These are phyloP conservation scores for Metschnikowia gelsemii DNA, from an alignment of 805 yeast genomes.

Conservation along the genomic window DNA sequence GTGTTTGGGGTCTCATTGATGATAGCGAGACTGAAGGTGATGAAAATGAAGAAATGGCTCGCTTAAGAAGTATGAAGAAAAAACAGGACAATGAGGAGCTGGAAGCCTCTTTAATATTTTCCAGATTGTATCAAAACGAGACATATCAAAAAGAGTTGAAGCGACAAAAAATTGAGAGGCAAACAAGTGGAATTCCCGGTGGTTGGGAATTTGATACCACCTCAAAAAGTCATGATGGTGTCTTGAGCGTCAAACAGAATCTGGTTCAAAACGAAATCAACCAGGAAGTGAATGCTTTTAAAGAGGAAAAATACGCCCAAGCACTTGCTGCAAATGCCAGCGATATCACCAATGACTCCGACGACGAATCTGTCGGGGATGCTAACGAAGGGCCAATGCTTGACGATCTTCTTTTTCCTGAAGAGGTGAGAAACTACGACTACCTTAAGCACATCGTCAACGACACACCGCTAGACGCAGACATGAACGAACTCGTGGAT, in stretches of 20 bases:
- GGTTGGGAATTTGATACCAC: conserved; percentile 30
- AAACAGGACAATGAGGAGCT: conserved; percentile 44
- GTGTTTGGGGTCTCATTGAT: conserved; percentile 87
- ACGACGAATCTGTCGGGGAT: conserved; percentile 17
- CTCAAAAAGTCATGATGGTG: conserved; percentile 13
- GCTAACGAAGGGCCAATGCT: conserved; percentile 16
- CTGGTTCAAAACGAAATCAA: conserved; percentile 34
- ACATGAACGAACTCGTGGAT: conserved; percentile 44
- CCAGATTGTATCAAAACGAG: conserved; percentile 32
- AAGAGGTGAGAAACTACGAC: conserved; percentile 25
- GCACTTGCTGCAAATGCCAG: conserved; percentile 29
- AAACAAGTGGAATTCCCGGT: conserved; percentile 38
- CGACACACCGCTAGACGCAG: conserved; percentile 29
- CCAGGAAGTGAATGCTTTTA: conserved; percentile 24
- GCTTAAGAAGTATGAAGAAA: conserved; percentile 36
- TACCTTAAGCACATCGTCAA: conserved; percentile 37
- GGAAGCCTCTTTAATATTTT: conserved; percentile 33
- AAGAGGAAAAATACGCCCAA: conserved; percentile 23
- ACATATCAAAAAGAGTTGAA: conserved; percentile 34
- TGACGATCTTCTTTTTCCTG: conserved; percentile 15
- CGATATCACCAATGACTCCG: conserved; percentile 34
- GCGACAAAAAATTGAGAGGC: conserved; percentile 31
- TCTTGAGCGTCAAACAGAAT: conserved; percentile 30
- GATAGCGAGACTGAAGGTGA: conserved; percentile 49
- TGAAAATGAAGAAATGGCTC: conserved; percentile 22